Conservation (phyloP, 768 basidiomycete genomes). For the Cubamyces sp. region DNA sequence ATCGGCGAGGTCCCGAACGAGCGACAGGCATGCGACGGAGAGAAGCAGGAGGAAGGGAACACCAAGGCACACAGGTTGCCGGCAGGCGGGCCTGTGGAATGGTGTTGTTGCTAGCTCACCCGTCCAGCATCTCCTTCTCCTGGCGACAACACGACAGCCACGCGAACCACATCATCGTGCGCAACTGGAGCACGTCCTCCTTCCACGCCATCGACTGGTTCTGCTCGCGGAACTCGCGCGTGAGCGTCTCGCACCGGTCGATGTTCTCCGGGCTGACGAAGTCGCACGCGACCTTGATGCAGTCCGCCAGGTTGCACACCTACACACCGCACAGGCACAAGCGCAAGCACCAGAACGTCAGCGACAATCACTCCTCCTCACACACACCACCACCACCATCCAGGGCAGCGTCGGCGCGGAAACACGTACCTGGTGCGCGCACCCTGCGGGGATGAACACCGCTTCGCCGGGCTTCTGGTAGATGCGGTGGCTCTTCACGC, state of each 20-base stretch:
- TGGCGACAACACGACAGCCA: slow-evolving; percentile 73
- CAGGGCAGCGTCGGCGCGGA: slow-evolving; percentile 5
- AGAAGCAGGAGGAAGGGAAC: neutral
- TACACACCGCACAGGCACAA: slow-evolving; percentile 34
- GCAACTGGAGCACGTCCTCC: slow-evolving; percentile 89
- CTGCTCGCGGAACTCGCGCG: slow-evolving; percentile 87
- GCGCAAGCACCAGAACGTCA: neutral
- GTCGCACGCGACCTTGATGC: slow-evolving; percentile 94
- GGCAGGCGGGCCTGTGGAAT: neutral
- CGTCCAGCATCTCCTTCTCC: slow-evolving; percentile 39
- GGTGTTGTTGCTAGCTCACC: neutral
- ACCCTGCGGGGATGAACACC: slow-evolving; percentile 94
- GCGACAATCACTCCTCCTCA: neutral
- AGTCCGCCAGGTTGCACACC: slow-evolving; percentile 94
- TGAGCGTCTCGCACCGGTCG: slow-evolving; percentile 80
- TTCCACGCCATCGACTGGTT: slow-evolving; percentile 91
- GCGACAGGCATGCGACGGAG: no score
- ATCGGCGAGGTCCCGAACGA: no score
- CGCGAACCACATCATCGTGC: slow-evolving; percentile 93
- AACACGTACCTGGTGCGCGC: slow-evolving; percentile 78
- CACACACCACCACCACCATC: no score
- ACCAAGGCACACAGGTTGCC: no score
- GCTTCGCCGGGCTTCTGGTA: slow-evolving; percentile 94
- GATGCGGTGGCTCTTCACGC: slow-evolving; percentile 79
- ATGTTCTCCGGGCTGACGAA: slow-evolving; percentile 96